phyloP scores from a whole-genome alignment of 2,329 filamentous ascomycete genomes.

The Colletotrichum sp. region DNA sequence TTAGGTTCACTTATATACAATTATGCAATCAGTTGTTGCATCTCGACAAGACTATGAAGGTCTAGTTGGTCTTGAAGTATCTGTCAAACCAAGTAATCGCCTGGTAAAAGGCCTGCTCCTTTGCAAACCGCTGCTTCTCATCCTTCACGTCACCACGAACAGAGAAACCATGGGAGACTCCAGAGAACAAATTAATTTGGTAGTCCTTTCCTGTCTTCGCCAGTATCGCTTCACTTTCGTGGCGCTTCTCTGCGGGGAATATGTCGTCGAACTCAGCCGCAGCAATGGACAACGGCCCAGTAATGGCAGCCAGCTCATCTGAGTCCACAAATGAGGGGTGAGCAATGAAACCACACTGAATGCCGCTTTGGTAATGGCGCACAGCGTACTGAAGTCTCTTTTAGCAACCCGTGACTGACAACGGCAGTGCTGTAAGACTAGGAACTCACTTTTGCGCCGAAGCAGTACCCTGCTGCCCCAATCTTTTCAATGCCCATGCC shows the following conservation, averaged over 20 bases:
- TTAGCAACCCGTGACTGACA: neutral
- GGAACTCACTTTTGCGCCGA: neutral
- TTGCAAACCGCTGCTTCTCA: constrained; percentile 20
- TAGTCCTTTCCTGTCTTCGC: neutral
- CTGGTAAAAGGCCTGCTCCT: constrained; percentile 22
- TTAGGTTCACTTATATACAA: neutral
- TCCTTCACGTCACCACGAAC: neutral
- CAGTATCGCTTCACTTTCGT: neutral
- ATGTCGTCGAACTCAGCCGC: neutral
- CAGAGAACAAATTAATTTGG: neutral
- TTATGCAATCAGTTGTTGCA: neutral
- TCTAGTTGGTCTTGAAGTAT: neutral
- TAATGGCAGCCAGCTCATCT: neutral
- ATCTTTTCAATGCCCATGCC: neutral
- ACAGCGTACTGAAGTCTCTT: neutral
- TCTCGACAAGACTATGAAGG: neutral
- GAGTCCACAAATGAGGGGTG: neutral
- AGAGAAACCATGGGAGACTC: neutral
- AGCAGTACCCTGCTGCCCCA: neutral
- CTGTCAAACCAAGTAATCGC: constrained; percentile 14
- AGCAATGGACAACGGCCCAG: neutral
- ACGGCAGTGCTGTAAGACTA: neutral
- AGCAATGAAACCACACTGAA: neutral
- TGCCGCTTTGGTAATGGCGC: neutral
- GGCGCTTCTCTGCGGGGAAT: neutral